Evolutionary conservation across 192 early-diverging fungal species (phyloP).

Genomic region (Linnemannia hyalina): DNA sequence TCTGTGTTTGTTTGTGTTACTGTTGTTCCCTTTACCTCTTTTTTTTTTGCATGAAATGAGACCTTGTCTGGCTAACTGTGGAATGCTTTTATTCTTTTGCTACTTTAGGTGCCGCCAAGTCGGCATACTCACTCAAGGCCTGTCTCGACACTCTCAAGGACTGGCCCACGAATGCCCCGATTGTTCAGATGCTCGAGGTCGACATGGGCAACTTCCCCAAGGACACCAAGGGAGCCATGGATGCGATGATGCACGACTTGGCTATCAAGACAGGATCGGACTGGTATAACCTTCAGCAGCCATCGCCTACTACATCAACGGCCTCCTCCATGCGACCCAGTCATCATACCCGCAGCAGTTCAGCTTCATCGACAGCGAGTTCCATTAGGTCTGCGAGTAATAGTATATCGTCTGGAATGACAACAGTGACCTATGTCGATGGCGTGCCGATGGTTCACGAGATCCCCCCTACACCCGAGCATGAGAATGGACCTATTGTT

Average conservation of each 20-base stretch:
- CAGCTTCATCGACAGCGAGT: conserved; percentile 12
- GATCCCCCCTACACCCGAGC: conserved; percentile 52
- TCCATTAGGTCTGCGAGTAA: conserved; percentile 16
- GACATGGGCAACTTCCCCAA: conserved; percentile 50
- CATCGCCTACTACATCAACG: not conserved
- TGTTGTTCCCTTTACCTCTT: not conserved
- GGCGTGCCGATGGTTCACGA: conserved; percentile 40
- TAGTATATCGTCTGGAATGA: conserved; percentile 36
- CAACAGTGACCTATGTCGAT: conserved; percentile 46
- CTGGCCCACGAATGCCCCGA: conserved; percentile 32
- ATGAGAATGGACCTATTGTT: conserved; percentile 15
- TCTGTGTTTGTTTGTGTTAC: not conserved
- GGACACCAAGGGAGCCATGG: conserved; percentile 51
- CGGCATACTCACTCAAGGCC: conserved; percentile 46
- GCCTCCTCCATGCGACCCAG: not conserved
- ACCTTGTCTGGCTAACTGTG: not conserved
- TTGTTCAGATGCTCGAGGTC: conserved; percentile 22
- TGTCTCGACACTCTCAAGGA: conserved; percentile 45
- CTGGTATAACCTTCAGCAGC: conserved; percentile 38
- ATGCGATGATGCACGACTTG: conserved; percentile 43
- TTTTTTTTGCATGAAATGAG: not conserved
- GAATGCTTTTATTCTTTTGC: not conserved
- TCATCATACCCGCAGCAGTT: conserved; percentile 20
- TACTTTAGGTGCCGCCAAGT: conserved; percentile 33
- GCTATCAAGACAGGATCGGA: conserved; percentile 46